These are phyloP conservation scores for Diaporthe ampelina DNA, from an alignment of 2,329 filamentous ascomycete species.

Conservation along the genomic window DNA sequence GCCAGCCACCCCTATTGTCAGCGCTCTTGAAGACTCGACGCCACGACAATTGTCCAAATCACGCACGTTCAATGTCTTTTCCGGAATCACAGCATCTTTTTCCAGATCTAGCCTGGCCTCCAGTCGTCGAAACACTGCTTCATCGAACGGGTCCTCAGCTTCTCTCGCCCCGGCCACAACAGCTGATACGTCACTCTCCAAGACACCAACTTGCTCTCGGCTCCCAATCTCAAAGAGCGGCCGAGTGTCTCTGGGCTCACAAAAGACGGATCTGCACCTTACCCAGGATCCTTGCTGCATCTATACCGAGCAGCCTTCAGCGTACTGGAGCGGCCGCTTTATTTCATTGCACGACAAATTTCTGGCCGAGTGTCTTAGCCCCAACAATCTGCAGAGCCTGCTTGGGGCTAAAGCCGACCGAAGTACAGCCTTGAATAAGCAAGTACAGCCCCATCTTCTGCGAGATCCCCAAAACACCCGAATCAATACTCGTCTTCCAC, in stretches of 20 bases:
- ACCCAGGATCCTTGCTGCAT: constrained; percentile 51
- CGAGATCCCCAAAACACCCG: constrained; percentile 41
- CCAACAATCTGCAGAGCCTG: constrained; percentile 44
- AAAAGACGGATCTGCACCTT: constrained; percentile 40
- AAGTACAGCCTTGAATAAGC: constrained; percentile 12
- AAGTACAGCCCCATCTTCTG: constrained; percentile 19
- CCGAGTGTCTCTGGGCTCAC: constrained; percentile 28
- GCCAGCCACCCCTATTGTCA: not conserved
- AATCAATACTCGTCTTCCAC: constrained; percentile 41
- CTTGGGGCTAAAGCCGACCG: constrained; percentile 41
- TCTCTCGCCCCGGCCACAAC: constrained; percentile 38
- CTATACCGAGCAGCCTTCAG: constrained; percentile 58
- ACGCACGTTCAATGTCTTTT: constrained; percentile 37
- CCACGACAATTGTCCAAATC: constrained; percentile 35
- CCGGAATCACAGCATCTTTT: constrained; percentile 37
- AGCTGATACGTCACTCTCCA: constrained; percentile 8
- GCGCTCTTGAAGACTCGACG: constrained; percentile 10
- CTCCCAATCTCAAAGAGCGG: constrained; percentile 30
- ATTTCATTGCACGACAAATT: constrained; percentile 68
- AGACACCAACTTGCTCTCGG: not conserved
- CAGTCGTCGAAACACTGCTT: constrained; percentile 28
- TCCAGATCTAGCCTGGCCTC: constrained; percentile 36
- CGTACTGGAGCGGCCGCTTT: constrained; percentile 76
- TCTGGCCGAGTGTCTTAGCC: constrained; percentile 55
- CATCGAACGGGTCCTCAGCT: constrained; percentile 33